Conservation (phyloP, 495 filamentous ascomycete genomes). For the Hypoxylon rickii region DNA sequence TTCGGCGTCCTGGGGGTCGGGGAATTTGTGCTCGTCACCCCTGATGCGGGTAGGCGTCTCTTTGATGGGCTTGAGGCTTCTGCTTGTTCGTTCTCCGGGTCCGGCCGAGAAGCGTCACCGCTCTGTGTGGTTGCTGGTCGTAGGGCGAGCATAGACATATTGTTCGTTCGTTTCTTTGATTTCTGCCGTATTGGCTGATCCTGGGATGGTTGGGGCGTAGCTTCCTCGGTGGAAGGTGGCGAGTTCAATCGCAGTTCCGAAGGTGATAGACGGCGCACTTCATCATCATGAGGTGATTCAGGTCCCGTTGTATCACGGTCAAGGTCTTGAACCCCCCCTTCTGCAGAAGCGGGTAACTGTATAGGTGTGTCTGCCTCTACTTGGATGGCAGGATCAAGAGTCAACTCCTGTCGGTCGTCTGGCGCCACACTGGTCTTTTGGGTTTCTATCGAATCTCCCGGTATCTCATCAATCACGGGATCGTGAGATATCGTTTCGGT, state of each 20-base stretch:
- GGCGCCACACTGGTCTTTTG: background rate
- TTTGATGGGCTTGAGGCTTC: background rate
- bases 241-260: background rate
- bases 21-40: background rate
- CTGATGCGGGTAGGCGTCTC: background rate
- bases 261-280: background rate
- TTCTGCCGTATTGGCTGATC: background rate
- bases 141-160: conserved; percentile 4
- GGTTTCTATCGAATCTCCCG: background rate
- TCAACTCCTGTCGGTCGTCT: background rate
- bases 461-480: background rate
- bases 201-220: background rate
- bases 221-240: background rate
- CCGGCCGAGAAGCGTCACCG: background rate
- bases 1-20: conserved; percentile 30
- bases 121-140: background rate
- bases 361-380: background rate
- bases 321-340: background rate
- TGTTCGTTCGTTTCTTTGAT: background rate
- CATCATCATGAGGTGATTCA: background rate
- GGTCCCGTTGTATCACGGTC: background rate
- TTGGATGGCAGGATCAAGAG: background rate
- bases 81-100: background rate
- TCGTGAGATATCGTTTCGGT: background rate
- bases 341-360: background rate